Percentiles rank a stretch among this genome's conserved stretches.
Evolutionary conservation across 1,284 basidiomycete genomes (phyloP).

Genomic region (Trichosporon faecale): DNA sequence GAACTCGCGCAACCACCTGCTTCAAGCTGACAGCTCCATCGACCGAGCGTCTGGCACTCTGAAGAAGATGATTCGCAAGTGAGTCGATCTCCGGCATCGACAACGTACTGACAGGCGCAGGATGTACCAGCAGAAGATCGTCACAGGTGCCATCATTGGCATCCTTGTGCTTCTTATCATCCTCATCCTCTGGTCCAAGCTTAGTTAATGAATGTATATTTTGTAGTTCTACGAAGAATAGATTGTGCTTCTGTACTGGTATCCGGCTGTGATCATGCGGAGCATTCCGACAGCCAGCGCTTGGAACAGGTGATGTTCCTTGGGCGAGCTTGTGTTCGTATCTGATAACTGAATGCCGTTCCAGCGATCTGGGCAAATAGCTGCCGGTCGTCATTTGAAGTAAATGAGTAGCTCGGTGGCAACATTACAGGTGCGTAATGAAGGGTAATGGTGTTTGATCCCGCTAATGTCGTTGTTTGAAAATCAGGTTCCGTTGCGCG

Average conservation of each 20-base stretch:
- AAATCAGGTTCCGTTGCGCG: neutral
- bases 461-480: neutral
- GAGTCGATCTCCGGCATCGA: constrained; percentile 10
- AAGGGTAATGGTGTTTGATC: neutral
- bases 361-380: too few species aligned
- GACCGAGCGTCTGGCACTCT: constrained; percentile 60
- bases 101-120: constrained; percentile 25
- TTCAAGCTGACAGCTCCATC: constrained; percentile 59
- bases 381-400: too few species aligned
- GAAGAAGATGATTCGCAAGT: constrained; percentile 63
- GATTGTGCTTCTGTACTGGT: neutral
- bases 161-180: constrained; percentile 52
- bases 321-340: neutral
- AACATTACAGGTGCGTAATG: neutral
- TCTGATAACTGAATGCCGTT: neutral
- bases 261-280: neutral
- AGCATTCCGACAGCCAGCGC: too few species aligned
- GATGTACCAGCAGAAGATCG: constrained; percentile 54
- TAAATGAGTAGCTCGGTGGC: too few species aligned
- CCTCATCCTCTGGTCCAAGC: constrained; percentile 52
- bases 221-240: constrained; percentile 2
- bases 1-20: constrained; percentile 72
- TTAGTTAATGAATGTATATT: constrained; percentile 19
- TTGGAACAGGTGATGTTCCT: neutral
- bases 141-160: constrained; percentile 52